Conservation (phyloP, 2,329 filamentous ascomycete genomes). For the Ophiostoma triangulosporum region DNA sequence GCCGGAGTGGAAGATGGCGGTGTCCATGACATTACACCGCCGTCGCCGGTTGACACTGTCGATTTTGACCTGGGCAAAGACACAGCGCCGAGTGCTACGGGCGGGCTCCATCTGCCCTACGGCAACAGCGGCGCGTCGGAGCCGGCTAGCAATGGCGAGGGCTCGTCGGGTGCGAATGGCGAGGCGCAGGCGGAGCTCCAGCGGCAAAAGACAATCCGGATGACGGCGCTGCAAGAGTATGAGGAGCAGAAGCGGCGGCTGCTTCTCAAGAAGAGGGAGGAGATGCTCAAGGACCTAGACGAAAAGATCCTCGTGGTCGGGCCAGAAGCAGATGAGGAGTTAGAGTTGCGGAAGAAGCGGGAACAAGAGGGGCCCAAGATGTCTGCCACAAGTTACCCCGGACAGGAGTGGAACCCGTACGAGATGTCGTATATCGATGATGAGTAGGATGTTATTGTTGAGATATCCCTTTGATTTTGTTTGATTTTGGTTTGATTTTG, state of each 20-base stretch:
- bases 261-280: too few species aligned
- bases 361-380: constrained; percentile 40
- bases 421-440: constrained; percentile 18
- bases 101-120: constrained; percentile 8
- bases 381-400: constrained; percentile 55
- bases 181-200: background rate
- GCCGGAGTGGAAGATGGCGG: background rate
- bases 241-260: constrained; percentile 32
- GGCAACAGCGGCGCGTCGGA: constrained; percentile 6
- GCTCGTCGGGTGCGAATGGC: constrained; percentile 2
- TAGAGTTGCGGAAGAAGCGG: constrained; percentile 20
- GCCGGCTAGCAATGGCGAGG: constrained; percentile 1
- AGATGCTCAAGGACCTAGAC: constrained; percentile 31
- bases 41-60: constrained; percentile 27
- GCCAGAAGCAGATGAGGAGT: constrained; percentile 17
- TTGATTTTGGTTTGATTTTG: too few species aligned
- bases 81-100: constrained; percentile 4
- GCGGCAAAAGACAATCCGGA: constrained; percentile 17
- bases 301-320: constrained; percentile 37
- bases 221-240: constrained; percentile 21
- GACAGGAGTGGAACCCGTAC: constrained; percentile 56
- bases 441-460: constrained; percentile 1
- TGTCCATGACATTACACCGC: constrained; percentile 9
- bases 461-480: background rate
- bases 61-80: constrained; percentile 19